phyloP scores from a whole-genome alignment of 768 basidiomycete species.

The Termitomyces sp. region DNA sequence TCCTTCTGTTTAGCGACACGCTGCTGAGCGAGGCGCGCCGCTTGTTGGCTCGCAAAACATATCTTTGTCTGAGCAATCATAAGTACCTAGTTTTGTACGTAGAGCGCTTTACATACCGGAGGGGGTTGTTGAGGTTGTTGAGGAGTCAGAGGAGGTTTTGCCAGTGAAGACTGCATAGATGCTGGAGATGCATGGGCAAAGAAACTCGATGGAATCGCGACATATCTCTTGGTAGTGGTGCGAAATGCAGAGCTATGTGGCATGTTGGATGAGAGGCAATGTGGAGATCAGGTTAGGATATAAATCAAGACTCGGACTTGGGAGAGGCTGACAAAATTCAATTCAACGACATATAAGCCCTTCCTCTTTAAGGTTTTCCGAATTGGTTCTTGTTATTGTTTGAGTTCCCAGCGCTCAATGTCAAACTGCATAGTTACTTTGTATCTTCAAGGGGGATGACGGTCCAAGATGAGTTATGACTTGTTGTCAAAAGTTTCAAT shows the following conservation, averaged over 20 bases:
- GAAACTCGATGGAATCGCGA: background rate
- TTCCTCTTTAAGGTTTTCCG: background rate
- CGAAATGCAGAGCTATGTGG: background rate
- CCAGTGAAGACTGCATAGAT: background rate
- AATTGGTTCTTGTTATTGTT: background rate
- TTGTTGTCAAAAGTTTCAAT: background rate
- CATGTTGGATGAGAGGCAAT: background rate
- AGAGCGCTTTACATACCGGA: background rate
- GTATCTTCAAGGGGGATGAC: background rate
- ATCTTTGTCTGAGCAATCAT: background rate
- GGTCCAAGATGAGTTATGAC: background rate
- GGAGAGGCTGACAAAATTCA: background rate
- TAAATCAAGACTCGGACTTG: too few relatives aligned
- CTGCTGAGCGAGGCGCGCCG: background rate
- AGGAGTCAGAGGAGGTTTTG: background rate
- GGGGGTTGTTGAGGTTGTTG: background rate
- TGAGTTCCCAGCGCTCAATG: background rate
- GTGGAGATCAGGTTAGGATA: background rate
- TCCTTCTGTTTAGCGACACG: background rate
- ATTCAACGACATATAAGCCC: background rate
- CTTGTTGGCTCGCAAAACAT: slow-evolving; percentile 1
- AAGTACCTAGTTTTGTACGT: background rate
- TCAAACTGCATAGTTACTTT: background rate
- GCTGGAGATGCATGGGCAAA: background rate
- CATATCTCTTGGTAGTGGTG: background rate